A percentile compares a stretch with the other conserved stretches of the same genome.
Evolutionary conservation across 352 stramenopile genomes (phyloP).

Genomic region (Pythium myriotylum): DNA sequence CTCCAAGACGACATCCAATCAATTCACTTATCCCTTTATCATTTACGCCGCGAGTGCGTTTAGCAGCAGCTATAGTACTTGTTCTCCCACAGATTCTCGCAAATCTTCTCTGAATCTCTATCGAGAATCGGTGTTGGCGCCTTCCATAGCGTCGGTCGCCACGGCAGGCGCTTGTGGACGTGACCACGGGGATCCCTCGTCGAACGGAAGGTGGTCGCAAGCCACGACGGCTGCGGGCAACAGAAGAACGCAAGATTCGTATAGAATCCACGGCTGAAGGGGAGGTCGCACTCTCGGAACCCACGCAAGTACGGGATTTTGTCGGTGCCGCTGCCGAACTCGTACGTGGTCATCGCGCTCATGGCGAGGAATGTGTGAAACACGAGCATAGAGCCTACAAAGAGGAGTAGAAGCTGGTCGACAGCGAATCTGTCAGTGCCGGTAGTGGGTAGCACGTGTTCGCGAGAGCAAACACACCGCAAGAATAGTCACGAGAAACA

Average conservation of each 20-base stretch:
- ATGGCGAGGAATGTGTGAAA: conserved; percentile 62
- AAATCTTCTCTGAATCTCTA: conserved; percentile 46
- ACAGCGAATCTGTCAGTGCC: conserved; percentile 7
- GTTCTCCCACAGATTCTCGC: conserved; percentile 64
- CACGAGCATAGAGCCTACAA: conserved; percentile 19
- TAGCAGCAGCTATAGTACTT: conserved; percentile 69
- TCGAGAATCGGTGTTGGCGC: conserved; percentile 38
- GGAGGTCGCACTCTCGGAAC: conserved; percentile 69
- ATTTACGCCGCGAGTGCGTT: not conserved
- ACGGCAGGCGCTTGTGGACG: no score
- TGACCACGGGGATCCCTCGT: no score
- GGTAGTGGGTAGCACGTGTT: conserved; percentile 1
- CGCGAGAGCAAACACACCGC: conserved; percentile 29
- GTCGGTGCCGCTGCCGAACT: conserved; percentile 53
- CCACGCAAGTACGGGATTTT: conserved; percentile 66
- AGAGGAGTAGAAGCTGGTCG: conserved; percentile 21
- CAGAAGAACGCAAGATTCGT: conserved; percentile 52
- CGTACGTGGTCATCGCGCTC: conserved; percentile 71
- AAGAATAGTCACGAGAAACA: conserved; percentile 30
- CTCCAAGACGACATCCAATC: no score
- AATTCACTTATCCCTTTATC: no score
- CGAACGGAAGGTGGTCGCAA: no score
- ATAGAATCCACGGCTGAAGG: conserved; percentile 52
- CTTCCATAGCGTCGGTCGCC: conserved; percentile 31
- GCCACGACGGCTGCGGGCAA: conserved; percentile 24